These are phyloP conservation scores for Pseudoneurospora amorphoporcata DNA, from an alignment of 495 filamentous ascomycete species.

Conservation along the genomic window DNA sequence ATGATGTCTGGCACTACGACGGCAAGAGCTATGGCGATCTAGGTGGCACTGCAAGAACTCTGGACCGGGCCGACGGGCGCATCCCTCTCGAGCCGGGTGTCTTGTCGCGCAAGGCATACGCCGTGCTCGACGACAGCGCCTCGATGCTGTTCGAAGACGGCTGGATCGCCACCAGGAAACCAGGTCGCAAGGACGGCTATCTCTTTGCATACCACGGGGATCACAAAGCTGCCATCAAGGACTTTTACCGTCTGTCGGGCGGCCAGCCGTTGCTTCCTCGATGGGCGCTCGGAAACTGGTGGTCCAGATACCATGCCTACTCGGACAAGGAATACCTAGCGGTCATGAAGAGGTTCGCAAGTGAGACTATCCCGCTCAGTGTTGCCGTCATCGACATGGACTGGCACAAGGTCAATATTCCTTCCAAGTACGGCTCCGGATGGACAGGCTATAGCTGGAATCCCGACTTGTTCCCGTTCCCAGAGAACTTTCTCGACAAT, in stretches of 20 bases:
- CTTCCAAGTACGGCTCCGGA: constrained; percentile 27
- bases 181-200: constrained; percentile 44
- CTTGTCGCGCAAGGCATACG: constrained; percentile 34
- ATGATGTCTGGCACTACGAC: constrained; percentile 38
- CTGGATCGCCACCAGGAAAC: constrained; percentile 33
- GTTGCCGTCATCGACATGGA: constrained; percentile 54
- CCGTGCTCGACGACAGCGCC: constrained; percentile 43
- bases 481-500: constrained; percentile 29
- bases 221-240: constrained; percentile 42
- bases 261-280: constrained; percentile 45
- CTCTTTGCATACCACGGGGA: constrained; percentile 47
- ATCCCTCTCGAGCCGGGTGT: constrained; percentile 38
- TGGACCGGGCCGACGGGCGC: constrained; percentile 43
- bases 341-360: constrained; percentile 40
- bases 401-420: constrained; percentile 43
- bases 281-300: constrained; percentile 53
- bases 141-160: constrained; percentile 46
- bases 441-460: constrained; percentile 59
- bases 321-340: constrained; percentile 38
- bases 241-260: constrained; percentile 46
- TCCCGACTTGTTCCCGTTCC: constrained; percentile 42
- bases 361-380: constrained; percentile 39
- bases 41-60: constrained; percentile 43
- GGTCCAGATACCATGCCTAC: constrained; percentile 50
- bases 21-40: constrained; percentile 32